Evolutionary conservation across 768 basidiomycete species (phyloP).

Genomic region (Termitomyces sp.): DNA sequence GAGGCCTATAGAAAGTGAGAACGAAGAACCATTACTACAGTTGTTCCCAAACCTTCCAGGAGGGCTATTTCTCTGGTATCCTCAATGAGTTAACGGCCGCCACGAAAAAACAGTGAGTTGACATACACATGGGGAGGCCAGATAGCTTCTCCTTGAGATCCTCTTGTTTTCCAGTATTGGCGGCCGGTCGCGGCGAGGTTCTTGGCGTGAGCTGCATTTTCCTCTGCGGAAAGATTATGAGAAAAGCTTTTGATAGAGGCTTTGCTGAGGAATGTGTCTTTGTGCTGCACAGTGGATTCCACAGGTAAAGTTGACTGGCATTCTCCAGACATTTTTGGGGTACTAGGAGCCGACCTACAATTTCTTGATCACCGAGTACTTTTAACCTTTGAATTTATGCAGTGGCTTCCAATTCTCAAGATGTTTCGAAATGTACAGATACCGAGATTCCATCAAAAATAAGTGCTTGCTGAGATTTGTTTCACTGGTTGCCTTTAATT

Average conservation of each 20-base stretch:
- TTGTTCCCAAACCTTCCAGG: slow-evolving; percentile 36
- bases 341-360: neutral
- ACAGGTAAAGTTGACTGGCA: neutral
- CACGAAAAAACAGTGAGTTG: neutral
- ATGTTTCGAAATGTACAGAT: neutral
- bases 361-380: neutral
- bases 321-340: slow-evolving; percentile 1
- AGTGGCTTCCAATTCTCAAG: neutral
- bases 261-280: slow-evolving; percentile 23
- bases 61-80: slow-evolving; percentile 38
- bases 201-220: slow-evolving; percentile 21
- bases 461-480: neutral
- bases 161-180: slow-evolving; percentile 52
- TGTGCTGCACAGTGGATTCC: slow-evolving; percentile 8
- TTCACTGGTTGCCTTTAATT: neutral
- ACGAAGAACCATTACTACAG: neutral
- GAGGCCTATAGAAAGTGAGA: slow-evolving; percentile 26
- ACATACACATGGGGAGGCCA: slow-evolving; percentile 48
- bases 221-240: slow-evolving; percentile 31
- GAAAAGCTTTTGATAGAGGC: slow-evolving; percentile 37
- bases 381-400: neutral
- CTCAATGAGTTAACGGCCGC: neutral
- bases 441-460: neutral
- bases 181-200: slow-evolving; percentile 38
- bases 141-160: slow-evolving; percentile 41